phyloP scores from a whole-genome alignment of 306 rosid genomes.

The Myrica gale region DNA sequence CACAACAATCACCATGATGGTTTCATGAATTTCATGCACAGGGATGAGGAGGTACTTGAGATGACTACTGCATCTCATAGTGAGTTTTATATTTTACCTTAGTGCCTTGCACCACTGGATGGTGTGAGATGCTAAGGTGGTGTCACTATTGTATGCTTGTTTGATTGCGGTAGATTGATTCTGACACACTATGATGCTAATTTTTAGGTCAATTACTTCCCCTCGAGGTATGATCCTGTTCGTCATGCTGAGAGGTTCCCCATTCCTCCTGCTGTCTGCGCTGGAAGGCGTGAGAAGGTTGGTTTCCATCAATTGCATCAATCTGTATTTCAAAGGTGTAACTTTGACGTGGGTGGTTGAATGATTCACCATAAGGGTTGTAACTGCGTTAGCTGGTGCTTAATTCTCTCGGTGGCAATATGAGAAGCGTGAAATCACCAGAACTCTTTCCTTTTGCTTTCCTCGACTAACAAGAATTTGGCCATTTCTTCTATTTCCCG shows the following conservation, averaged over 20 bases:
- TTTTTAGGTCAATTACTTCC: constrained; percentile 81
- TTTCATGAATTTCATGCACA: constrained; percentile 89
- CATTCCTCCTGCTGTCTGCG: constrained; percentile 43
- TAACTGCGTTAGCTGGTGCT: background rate
- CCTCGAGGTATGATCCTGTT: constrained; percentile 76
- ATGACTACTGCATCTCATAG: constrained; percentile 8
- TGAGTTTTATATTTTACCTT: background rate
- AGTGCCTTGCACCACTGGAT: background rate
- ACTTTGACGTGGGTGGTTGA: constrained; percentile 1
- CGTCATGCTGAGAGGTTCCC: constrained; percentile 82
- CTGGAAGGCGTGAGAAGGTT: constrained; percentile 81
- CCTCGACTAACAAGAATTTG: background rate
- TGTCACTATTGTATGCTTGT: background rate
- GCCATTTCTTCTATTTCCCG: background rate
- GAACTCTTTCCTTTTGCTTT: background rate
- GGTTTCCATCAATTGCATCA: constrained; percentile 25
- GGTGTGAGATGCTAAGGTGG: constrained; percentile 6
- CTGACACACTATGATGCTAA: constrained; percentile 19
- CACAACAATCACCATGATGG: constrained; percentile 97
- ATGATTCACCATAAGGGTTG: constrained; percentile 15
- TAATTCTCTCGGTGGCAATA: background rate
- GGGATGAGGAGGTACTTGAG: constrained; percentile 76
- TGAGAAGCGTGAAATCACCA: background rate
- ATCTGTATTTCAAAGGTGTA: background rate
- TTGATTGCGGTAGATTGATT: constrained; percentile 9